Conservation (phyloP, 805 yeast species). For the Naumovozyma baii region DNA sequence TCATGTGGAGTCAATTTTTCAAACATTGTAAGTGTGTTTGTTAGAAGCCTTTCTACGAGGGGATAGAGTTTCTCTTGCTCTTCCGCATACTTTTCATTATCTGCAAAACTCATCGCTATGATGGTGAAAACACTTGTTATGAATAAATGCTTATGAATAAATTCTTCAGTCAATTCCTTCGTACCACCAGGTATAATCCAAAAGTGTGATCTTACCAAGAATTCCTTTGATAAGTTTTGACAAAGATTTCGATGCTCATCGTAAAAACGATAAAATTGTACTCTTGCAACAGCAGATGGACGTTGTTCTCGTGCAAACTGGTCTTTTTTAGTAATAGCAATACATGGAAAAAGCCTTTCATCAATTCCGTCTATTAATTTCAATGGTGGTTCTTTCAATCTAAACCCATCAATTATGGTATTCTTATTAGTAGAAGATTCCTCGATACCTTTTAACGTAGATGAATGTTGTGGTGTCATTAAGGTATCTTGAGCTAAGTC, state of each 20-base stretch:
- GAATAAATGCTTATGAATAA: slow-evolving; percentile 43
- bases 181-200: slow-evolving; percentile 58
- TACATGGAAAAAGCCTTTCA: slow-evolving; percentile 31
- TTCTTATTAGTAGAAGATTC: not conserved
- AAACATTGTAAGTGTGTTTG: slow-evolving; percentile 39
- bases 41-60: slow-evolving; percentile 41
- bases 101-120: slow-evolving; percentile 48
- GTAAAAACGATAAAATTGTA: slow-evolving; percentile 40
- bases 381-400: slow-evolving; percentile 31
- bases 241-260: slow-evolving; percentile 36
- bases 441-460: no score
- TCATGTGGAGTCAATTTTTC: slow-evolving; percentile 50
- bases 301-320: slow-evolving; percentile 26
- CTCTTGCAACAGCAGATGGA: slow-evolving; percentile 32
- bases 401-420: slow-evolving; percentile 5
- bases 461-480: not conserved
- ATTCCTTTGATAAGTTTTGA: slow-evolving; percentile 37
- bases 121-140: slow-evolving; percentile 45
- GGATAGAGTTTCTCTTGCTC: slow-evolving; percentile 40
- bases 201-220: slow-evolving; percentile 44
- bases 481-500: not conserved
- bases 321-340: slow-evolving; percentile 22
- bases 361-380: slow-evolving; percentile 33
- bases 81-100: slow-evolving; percentile 38
- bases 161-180: slow-evolving; percentile 37